phyloP scores from a whole-genome alignment of 1,139 yeast species.

The Starmera stellimalicola region DNA sequence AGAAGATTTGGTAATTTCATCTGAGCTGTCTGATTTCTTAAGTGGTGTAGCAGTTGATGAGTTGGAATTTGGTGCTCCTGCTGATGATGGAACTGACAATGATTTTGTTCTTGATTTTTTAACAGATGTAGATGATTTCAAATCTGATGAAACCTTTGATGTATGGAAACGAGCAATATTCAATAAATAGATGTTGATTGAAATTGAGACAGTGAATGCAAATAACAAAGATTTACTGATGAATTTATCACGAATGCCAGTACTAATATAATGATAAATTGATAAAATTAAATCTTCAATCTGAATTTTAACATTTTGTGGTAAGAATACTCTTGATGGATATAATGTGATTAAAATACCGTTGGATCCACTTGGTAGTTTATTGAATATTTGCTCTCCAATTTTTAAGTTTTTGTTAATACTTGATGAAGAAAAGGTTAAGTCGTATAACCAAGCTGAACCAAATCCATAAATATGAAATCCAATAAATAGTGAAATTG shows the following conservation, averaged over 20 bases:
- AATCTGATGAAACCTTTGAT: slow-evolving; percentile 12
- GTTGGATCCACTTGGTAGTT: slow-evolving; percentile 24
- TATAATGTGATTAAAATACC: slow-evolving; percentile 16
- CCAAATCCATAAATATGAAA: slow-evolving; percentile 73
- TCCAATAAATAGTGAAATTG: slow-evolving; percentile 60
- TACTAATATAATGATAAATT: slow-evolving; percentile 48
- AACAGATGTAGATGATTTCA: slow-evolving; percentile 15
- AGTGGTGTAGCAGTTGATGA: slow-evolving; percentile 1
- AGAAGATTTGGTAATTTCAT: slow-evolving; percentile 11
- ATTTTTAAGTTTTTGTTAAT: slow-evolving; percentile 22
- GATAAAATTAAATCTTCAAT: slow-evolving; percentile 55
- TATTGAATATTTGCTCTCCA: slow-evolving; percentile 28
- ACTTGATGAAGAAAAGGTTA: slow-evolving; percentile 28
- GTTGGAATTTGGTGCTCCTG: not conserved
- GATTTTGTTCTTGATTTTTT: slow-evolving; percentile 18
- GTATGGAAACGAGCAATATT: slow-evolving; percentile 61
- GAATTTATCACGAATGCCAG: slow-evolving; percentile 73
- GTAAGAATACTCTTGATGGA: slow-evolving; percentile 53
- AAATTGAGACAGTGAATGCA: slow-evolving; percentile 65
- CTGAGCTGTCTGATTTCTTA: slow-evolving; percentile 1
- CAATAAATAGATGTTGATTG: slow-evolving; percentile 75
- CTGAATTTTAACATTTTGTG: slow-evolving; percentile 53
- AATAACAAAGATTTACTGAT: slow-evolving; percentile 71
- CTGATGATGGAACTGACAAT: not conserved
- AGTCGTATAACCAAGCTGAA: slow-evolving; percentile 58